Evolutionary conservation across 805 yeast species (phyloP), one percentile per base, ranked within the genome.

Genomic region (Nakazawaea holstii): DNA sequence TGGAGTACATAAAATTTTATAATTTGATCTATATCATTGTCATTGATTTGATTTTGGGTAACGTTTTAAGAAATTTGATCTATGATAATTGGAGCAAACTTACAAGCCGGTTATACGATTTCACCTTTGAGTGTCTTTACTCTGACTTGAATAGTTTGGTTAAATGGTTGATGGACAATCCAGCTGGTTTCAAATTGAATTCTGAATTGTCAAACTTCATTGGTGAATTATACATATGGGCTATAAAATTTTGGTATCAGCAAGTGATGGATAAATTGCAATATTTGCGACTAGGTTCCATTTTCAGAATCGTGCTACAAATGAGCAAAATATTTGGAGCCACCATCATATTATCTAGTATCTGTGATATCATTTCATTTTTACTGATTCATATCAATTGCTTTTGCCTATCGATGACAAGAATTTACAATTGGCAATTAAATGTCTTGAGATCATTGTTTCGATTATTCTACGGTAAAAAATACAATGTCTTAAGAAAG

Each of bases 161-260:
- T 3, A 54, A 68, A 0, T 86, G 95, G 91, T 71, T 94, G 33
- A 88, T 90, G 70, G 76, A 81, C 51, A 86, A 91, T 57, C 99
- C 99, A 0, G 96, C 92, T 13, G 99, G 99, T 4, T 81, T 94
- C 56, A 94, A 94, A 59, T 75, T 94, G 45, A 94, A 94, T 62
- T 83, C 80, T 50, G 97, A 90, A 57, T 70, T 94, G 15, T 87
- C 97, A 0, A 73, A 70, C 13, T 95, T 94, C 58, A 73, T 92
- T 60, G 96, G 96, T 32, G 95, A 89, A 49, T 65, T 94, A 41
- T 84, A 87, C 55, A 60, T 86, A 8, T 92, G 97, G 97, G 85
- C 90, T 10, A 72, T 91, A 27, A 78, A 78, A 39, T 78, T 84
- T 51, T 87, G 96, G 84, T 60, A 62, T 33, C 8, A 11, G 11